Percentiles rank a stretch among this genome's conserved stretches.
These are phyloP conservation scores for Phytophthora cryptogea DNA, from an alignment of 352 stramenopile genomes.

Conservation along the genomic window DNA sequence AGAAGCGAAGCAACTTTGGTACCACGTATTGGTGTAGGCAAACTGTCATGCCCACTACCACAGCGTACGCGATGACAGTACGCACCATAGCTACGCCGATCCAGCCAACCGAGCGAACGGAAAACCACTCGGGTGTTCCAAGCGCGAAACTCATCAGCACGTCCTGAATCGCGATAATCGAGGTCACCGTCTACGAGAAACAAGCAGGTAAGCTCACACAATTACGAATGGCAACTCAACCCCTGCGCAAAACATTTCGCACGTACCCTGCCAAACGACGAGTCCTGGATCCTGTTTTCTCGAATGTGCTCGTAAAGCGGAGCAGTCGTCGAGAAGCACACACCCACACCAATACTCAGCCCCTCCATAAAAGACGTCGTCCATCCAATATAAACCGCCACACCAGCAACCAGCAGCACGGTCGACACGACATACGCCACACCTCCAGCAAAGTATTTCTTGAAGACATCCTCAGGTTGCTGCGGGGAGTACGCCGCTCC, in stretches of 20 bases:
- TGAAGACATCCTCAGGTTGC: constrained; percentile 67
- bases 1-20: constrained; percentile 67
- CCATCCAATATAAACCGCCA: constrained; percentile 80
- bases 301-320: constrained; percentile 85
- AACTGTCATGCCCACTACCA: constrained; percentile 70
- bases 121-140: constrained; percentile 87
- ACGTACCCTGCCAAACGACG: constrained; percentile 73
- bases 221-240: background rate
- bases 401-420: constrained; percentile 69
- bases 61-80: constrained; percentile 69
- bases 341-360: constrained; percentile 73
- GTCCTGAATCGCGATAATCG: constrained; percentile 88
- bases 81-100: constrained; percentile 74
- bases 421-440: constrained; percentile 76
- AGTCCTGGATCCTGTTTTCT: constrained; percentile 80
- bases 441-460: constrained; percentile 72
- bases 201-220: background rate
- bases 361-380: constrained; percentile 76
- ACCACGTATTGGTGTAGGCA: constrained; percentile 79
- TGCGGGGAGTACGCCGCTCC: constrained; percentile 76
- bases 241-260: background rate
- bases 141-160: constrained; percentile 88
- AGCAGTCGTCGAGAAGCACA: constrained; percentile 86
- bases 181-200: constrained; percentile 66
- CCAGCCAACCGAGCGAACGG: constrained; percentile 66